A percentile compares a stretch with the other conserved stretches of the same genome.
These are phyloP conservation scores for Mrakia gelida DNA, from an alignment of 768 basidiomycete genomes.

Conservation along the genomic window DNA sequence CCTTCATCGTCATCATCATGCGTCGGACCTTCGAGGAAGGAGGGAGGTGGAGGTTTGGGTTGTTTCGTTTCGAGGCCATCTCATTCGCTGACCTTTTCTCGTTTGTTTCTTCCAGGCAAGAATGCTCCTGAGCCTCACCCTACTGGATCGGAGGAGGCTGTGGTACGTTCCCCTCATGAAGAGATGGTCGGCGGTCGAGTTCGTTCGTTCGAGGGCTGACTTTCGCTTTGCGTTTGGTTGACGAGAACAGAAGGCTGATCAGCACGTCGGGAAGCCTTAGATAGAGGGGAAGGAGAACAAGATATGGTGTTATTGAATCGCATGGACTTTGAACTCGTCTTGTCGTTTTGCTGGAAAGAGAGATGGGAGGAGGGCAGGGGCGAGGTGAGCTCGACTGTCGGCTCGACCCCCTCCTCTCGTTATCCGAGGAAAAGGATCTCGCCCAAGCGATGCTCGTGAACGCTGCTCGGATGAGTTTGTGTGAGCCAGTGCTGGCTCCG, in stretches of 20 bases:
- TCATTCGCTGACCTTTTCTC: neutral
- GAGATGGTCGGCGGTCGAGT: neutral
- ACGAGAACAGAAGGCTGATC: slow-evolving; percentile 23
- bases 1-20: neutral
- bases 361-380: neutral
- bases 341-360: neutral
- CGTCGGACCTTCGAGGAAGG: no score
- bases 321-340: neutral
- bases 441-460: no score
- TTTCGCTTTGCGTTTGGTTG: neutral
- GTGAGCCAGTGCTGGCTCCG: no score
- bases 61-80: no score
- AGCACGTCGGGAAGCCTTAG: slow-evolving; percentile 11
- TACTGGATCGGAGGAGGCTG: slow-evolving; percentile 20
- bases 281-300: neutral
- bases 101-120: neutral
- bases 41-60: neutral
- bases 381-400: neutral
- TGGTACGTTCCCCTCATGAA: slow-evolving; percentile 9
- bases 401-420: neutral
- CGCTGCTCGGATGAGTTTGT: no score
- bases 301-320: neutral
- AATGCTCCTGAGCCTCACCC: neutral
- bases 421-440: neutral
- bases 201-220: neutral